These are phyloP conservation scores for Cryptosporidium meleagridis DNA, from an alignment of 169 alveolate genomes.

Conservation along the genomic window DNA sequence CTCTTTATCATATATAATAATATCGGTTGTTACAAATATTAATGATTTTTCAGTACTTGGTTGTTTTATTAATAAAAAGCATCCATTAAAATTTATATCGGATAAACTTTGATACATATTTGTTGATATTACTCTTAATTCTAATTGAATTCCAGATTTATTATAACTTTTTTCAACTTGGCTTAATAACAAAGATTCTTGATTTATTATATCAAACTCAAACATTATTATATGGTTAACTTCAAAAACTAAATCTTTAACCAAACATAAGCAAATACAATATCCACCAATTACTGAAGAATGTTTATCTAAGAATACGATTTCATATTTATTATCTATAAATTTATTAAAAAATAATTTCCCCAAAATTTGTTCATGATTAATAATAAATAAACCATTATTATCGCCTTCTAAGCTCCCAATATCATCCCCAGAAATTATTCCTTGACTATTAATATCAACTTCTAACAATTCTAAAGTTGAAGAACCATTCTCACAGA, in stretches of 20 bases:
- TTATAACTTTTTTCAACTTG: background rate
- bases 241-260: background rate
- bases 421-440: background rate
- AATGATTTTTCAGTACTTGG: background rate
- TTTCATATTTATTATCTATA: background rate
- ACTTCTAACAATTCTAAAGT: conserved; percentile 15
- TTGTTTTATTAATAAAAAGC: background rate
- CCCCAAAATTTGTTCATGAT: conserved; percentile 12
- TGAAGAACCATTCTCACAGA: background rate
- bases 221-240: conserved; percentile 25
- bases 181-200: background rate
- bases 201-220: background rate
- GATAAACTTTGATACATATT: background rate
- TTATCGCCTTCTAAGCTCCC: background rate
- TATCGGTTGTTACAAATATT: conserved; percentile 9
- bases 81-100: background rate
- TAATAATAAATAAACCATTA: background rate
- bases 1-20: background rate
- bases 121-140: background rate
- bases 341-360: background rate
- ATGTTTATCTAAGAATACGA: conserved; percentile 5
- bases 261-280: conserved; percentile 9
- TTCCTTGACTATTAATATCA: background rate
- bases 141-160: background rate
- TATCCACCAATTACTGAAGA: background rate